phyloP scores from a whole-genome alignment of 2,329 filamentous ascomycete species.

The Fragosphaeria purpurea region DNA sequence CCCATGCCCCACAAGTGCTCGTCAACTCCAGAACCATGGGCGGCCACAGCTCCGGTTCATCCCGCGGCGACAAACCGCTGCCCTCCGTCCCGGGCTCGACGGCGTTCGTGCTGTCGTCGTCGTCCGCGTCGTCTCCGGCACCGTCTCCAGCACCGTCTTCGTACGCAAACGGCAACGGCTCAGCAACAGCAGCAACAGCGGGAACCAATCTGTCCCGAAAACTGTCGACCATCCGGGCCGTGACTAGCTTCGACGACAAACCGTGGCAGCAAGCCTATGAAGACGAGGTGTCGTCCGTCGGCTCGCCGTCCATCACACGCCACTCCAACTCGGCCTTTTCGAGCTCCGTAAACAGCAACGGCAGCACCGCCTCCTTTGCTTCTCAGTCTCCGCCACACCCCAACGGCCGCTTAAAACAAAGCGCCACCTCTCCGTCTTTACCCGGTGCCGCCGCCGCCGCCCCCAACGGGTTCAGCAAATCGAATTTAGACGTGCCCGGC shows the following conservation, averaged over 20 bases:
- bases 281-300: conserved; percentile 30
- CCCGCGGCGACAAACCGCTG: conserved; percentile 17
- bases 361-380: conserved; percentile 36
- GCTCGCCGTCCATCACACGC: conserved; percentile 23
- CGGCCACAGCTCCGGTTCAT: conserved; percentile 12
- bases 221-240: conserved; percentile 45
- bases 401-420: conserved; percentile 28
- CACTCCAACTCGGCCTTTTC: conserved; percentile 40
- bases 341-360: conserved; percentile 45
- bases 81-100: conserved; percentile 9
- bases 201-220: conserved; percentile 20
- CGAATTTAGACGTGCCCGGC: conserved; percentile 2
- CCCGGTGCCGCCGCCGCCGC: neutral
- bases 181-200: neutral
- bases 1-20: conserved; percentile 28
- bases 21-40: conserved; percentile 30
- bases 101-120: conserved; percentile 8
- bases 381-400: conserved; percentile 24
- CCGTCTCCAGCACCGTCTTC: neutral
- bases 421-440: neutral
- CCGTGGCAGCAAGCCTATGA: conserved; percentile 24
- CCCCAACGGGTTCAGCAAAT: neutral
- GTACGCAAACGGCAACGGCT: conserved; percentile 12
- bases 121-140: neutral
- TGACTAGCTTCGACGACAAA: conserved; percentile 42